A percentile compares a stretch with the other conserved stretches of the same genome.
Conservation (phyloP, 2,329 filamentous ascomycete species). For the Bertia moriformis region DNA sequence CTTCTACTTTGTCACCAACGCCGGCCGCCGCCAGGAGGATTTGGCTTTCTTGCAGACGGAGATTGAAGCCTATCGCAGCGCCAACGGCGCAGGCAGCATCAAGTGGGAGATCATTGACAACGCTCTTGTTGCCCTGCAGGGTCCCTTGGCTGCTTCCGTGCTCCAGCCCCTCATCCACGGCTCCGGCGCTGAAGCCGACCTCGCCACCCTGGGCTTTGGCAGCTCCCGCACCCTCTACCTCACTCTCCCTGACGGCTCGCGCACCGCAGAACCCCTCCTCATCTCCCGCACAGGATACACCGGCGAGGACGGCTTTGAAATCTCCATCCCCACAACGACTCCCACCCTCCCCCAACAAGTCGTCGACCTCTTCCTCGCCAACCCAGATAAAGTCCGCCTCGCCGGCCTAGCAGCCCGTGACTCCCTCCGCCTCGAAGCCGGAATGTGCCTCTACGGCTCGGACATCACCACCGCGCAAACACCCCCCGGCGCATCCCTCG, state of each 20-base stretch:
- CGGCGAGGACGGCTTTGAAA: conserved; percentile 58
- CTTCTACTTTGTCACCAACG: conserved; percentile 58
- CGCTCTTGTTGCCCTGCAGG: conserved; percentile 50
- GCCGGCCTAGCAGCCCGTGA: conserved; percentile 53
- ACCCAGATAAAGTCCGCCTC: conserved; percentile 34
- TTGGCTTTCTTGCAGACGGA: conserved; percentile 38
- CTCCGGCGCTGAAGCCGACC: conserved; percentile 9
- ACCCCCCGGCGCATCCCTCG: conserved; percentile 43
- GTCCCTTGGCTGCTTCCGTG: conserved; percentile 38
- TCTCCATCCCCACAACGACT: conserved; percentile 43
- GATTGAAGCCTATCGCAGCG: conserved; percentile 30
- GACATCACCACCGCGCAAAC: conserved; percentile 51
- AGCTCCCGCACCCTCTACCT: conserved; percentile 38
- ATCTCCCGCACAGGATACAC: conserved; percentile 55
- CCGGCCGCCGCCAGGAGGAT: conserved; percentile 50
- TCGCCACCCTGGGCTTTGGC: conserved; percentile 47
- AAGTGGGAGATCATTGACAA: conserved; percentile 38
- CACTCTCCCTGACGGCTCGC: background rate
- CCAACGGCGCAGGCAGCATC: conserved; percentile 25
- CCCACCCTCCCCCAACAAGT: background rate
- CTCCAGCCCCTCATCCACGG: conserved; percentile 34
- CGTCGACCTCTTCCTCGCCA: background rate
- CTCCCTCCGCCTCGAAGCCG: conserved; percentile 51
- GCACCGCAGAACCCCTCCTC: conserved; percentile 22
- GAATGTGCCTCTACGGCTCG: conserved; percentile 59